Evolutionary conservation across 2,329 filamentous ascomycete genomes (phyloP).

Genomic region (Gyromitra esculenta): DNA sequence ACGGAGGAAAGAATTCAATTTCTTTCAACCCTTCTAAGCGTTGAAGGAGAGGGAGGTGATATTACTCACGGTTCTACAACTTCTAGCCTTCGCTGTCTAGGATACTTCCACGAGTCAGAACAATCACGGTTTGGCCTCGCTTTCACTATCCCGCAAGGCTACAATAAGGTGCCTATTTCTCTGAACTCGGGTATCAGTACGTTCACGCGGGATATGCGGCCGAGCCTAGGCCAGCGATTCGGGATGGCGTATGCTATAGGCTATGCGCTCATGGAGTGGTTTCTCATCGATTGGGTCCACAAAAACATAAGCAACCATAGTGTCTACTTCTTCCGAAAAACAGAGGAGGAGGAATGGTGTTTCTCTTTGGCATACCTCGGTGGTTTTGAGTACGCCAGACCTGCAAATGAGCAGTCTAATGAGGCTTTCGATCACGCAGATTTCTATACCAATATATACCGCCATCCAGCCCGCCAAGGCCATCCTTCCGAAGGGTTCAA

Average conservation of each 20-base stretch:
- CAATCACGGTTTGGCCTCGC: constrained; percentile 18
- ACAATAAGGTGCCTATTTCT: constrained; percentile 1
- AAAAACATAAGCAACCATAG: constrained; percentile 62
- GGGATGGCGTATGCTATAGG: constrained; percentile 62
- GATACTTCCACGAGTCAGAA: constrained; percentile 34
- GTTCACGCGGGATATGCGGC: neutral
- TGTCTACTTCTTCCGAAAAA: constrained; percentile 62
- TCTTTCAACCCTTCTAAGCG: constrained; percentile 11
- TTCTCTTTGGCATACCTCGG: constrained; percentile 61
- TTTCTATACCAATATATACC: constrained; percentile 58
- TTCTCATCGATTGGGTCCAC: constrained; percentile 67
- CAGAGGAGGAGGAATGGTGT: constrained; percentile 58
- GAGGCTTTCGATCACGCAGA: constrained; percentile 57
- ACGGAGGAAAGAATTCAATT: constrained; percentile 7
- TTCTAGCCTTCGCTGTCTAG: constrained; percentile 23
- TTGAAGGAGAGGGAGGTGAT: neutral
- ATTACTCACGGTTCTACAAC: neutral
- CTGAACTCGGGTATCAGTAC: constrained; percentile 4
- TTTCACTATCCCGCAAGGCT: constrained; percentile 18
- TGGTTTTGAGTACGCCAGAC: constrained; percentile 62
- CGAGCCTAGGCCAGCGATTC: constrained; percentile 56
- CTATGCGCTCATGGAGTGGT: constrained; percentile 65
- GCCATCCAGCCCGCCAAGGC: constrained; percentile 54
- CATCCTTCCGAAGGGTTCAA: constrained; percentile 58
- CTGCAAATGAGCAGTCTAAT: constrained; percentile 59